Percentiles rank a stretch among this genome's conserved stretches.
phyloP scores from a whole-genome alignment of 2,329 filamentous ascomycete genomes.

The Claviceps pusilla region DNA sequence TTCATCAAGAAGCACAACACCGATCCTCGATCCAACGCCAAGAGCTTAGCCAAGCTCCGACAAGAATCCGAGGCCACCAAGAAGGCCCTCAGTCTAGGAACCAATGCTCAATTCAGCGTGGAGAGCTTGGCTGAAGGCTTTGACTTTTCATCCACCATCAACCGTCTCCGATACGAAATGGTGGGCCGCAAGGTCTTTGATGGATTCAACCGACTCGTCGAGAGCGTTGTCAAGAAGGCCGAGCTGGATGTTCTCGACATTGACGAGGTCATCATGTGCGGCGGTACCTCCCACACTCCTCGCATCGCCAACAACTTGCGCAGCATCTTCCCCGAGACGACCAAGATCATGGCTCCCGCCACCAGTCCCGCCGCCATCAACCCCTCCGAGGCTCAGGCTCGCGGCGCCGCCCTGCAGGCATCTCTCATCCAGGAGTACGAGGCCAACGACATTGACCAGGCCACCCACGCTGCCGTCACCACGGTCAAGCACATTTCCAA shows the following conservation, averaged over 20 bases:
- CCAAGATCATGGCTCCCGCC: constrained; percentile 66
- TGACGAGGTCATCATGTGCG: constrained; percentile 85
- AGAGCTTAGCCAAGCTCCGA: constrained; percentile 80
- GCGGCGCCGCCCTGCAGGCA: constrained; percentile 90
- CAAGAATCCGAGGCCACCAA: constrained; percentile 82
- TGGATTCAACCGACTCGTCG: constrained; percentile 73
- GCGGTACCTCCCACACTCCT: constrained; percentile 84
- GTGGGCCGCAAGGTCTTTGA: constrained; percentile 74
- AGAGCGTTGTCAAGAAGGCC: constrained; percentile 80
- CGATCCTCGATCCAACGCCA: constrained; percentile 69
- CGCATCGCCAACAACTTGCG: constrained; percentile 74
- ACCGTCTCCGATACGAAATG: constrained; percentile 85
- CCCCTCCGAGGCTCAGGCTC: constrained; percentile 76
- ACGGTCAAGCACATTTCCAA: constrained; percentile 81
- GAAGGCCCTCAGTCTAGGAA: constrained; percentile 78
- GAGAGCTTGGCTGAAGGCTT: constrained; percentile 80
- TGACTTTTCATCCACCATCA: constrained; percentile 84
- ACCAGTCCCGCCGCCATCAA: constrained; percentile 69
- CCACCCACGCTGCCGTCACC: constrained; percentile 86
- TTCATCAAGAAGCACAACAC: constrained; percentile 93
- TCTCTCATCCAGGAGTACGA: constrained; percentile 92
- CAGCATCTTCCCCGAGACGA: constrained; percentile 66
- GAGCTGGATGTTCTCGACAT: constrained; percentile 83
- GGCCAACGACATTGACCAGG: constrained; percentile 83
- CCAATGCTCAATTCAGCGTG: constrained; percentile 80